Conservation (phyloP, 371 early-diverging fungal genomes). For the Dichotomocladium elegans region DNA sequence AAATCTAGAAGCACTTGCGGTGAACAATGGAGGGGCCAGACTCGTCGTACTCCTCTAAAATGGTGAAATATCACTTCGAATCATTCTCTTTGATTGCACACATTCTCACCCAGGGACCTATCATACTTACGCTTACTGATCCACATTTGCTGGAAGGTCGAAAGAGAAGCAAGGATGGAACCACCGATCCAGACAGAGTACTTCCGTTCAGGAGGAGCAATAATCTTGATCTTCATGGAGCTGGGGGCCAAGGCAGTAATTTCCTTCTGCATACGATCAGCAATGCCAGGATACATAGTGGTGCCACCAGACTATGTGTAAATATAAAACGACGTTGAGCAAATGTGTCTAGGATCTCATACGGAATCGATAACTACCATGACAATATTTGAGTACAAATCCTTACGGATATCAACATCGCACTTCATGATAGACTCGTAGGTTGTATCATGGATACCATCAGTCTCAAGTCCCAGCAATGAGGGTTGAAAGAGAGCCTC, state of each 20-base stretch:
- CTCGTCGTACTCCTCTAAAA: constrained; percentile 92
- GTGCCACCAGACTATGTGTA: constrained; percentile 63
- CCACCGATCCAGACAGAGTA: constrained; percentile 99
- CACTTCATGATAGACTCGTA: constrained; percentile 97
- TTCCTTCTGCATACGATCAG: constrained; percentile 98
- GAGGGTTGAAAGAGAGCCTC: constrained; percentile 99
- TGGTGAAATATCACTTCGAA: background rate
- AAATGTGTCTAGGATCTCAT: background rate
- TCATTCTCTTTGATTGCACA: background rate
- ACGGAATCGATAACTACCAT: constrained; percentile 39
- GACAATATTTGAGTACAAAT: constrained; percentile 94
- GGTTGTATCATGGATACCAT: constrained; percentile 93
- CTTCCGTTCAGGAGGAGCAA: constrained; percentile 99
- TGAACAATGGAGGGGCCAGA: constrained; percentile 96
- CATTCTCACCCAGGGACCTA: background rate
- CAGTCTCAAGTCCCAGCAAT: constrained; percentile 86
- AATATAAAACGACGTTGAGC: background rate
- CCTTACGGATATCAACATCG: constrained; percentile 97
- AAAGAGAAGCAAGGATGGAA: constrained; percentile 99
- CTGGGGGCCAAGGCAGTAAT: constrained; percentile 96
- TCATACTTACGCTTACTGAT: constrained; percentile 40
- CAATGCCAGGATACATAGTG: constrained; percentile 95
- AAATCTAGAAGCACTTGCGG: constrained; percentile 98
- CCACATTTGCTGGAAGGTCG: constrained; percentile 53
- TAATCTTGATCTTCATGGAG: constrained; percentile 99